Base-by-base conservation (phyloP, 139 green algal genomes). In the Prasinococcaceae sp. region DNA sequence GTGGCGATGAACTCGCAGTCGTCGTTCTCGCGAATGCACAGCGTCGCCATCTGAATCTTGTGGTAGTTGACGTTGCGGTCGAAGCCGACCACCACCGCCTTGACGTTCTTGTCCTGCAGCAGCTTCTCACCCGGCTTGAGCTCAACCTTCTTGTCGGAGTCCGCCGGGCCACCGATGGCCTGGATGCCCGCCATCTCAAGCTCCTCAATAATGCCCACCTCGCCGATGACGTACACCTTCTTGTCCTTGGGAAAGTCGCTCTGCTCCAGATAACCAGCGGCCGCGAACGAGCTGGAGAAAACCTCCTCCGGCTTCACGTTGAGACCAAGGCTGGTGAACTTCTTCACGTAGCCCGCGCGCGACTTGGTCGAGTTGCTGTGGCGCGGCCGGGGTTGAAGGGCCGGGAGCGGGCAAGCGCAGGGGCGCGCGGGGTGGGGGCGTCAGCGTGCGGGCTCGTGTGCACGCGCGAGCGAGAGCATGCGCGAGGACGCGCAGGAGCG, bases 21-120 rank as follows among this genome's bases (percentile, higher is more conserved):
- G 1, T 84, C 82, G 75, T 97, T 97, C 63, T 99, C 90, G 5
- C 84, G 70, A 56, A 99, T 90, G 78, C 90, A 99, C 28, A 99
- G 77, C 23, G 84, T 95, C 6, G 89, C 88, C 47, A 47, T 61
- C 81, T 97, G 88, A 57, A 99, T 92, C 75, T 99, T 99, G 82
- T 96, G 89, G 78, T 99, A 99, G 79, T 97, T 98, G 74, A 99
- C 75, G 77, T 96, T 65, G 32, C 88, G 74, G 79, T 98, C 90
- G 67, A 96, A 95, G 40, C 90, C 90, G 14, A 99, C 92, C 30
- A 97, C 75, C 24, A 99, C 90, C 1, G 90, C 90, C 23, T 75
- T 82, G 17, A 95, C 80, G 79, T 93, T 66, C 36, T 33, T n/a
- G 20, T 30, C 39, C 30, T 6, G 30, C 48, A 55, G 1, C 28